A percentile compares a stretch with the other conserved stretches of the same genome.
Evolutionary conservation across 2,329 filamentous ascomycete species (phyloP).

Genomic region (Claviceps pazoutovae): DNA sequence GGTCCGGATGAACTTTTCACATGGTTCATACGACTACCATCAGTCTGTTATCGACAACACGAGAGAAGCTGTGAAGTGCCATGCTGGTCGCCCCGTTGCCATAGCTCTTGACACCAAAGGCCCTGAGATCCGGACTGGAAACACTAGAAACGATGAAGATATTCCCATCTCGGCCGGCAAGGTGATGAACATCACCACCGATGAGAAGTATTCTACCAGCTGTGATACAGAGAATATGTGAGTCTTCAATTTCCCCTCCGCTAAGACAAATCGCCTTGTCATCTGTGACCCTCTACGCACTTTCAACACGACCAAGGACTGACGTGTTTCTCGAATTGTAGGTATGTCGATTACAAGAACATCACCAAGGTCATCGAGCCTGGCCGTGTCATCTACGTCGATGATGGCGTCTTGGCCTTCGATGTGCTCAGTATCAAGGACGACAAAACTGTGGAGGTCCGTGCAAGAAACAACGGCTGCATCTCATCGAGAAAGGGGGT

Average conservation of each 20-base stretch:
- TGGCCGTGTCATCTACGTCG: constrained; percentile 92
- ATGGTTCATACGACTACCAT: constrained; percentile 72
- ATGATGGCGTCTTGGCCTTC: constrained; percentile 95
- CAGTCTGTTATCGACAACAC: constrained; percentile 97
- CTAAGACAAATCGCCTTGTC: neutral
- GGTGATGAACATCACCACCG: constrained; percentile 90
- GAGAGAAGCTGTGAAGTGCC: constrained; percentile 65
- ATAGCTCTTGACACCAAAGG: constrained; percentile 76
- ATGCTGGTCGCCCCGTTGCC: constrained; percentile 75
- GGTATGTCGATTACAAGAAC: constrained; percentile 99
- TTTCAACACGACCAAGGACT: neutral
- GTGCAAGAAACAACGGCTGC: constrained; percentile 91
- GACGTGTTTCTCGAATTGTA: constrained; percentile 18
- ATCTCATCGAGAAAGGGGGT: constrained; percentile 99
- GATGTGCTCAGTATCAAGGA: constrained; percentile 81
- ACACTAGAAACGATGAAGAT: constrained; percentile 74
- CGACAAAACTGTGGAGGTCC: constrained; percentile 74
- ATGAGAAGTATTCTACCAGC: constrained; percentile 74
- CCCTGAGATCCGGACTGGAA: constrained; percentile 47
- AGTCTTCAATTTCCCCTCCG: constrained; percentile 20
- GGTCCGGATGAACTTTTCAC: constrained; percentile 99
- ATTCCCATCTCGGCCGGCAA: constrained; percentile 72
- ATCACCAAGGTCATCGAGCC: constrained; percentile 94
- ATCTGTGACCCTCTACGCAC: neutral
- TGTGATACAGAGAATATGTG: constrained; percentile 91